Percentiles rank a stretch among this genome's conserved stretches.
phyloP scores from a whole-genome alignment of 148 eudicot species.

The Persicaria tinctoria region DNA sequence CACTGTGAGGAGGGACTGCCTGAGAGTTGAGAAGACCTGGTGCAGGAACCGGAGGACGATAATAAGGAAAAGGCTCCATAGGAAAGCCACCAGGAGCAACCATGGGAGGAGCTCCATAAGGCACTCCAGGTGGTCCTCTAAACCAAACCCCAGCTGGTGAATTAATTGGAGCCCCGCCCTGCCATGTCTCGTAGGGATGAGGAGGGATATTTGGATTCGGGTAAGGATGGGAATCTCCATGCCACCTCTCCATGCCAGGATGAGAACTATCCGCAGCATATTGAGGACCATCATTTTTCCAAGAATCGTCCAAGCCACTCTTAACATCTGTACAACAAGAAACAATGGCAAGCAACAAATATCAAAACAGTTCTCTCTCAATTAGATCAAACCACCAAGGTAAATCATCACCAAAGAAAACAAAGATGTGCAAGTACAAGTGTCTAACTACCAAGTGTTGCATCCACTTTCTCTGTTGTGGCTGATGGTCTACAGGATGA shows the following conservation, averaged over 20 bases:
- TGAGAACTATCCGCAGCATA: slow-evolving; percentile 42
- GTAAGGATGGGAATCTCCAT: slow-evolving; percentile 58
- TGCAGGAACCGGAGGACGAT: slow-evolving; percentile 59
- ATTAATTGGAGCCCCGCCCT: slow-evolving; percentile 61
- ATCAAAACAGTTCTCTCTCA: slow-evolving; percentile 2
- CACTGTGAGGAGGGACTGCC: slow-evolving; percentile 47
- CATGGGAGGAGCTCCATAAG: slow-evolving; percentile 48
- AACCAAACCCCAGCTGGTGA: slow-evolving; percentile 70
- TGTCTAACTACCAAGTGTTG: slow-evolving; percentile 34
- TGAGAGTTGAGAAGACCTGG: slow-evolving; percentile 59
- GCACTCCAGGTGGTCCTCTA: slow-evolving; percentile 76
- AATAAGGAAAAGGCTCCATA: slow-evolving; percentile 80
- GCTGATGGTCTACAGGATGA: slow-evolving; percentile 42
- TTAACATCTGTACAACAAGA: slow-evolving; percentile 28
- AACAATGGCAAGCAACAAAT: slow-evolving; percentile 22
- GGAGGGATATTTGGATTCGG: slow-evolving; percentile 54
- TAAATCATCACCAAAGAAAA: slow-evolving; percentile 8
- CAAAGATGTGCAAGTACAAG: slow-evolving; percentile 7
- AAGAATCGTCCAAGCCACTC: slow-evolving; percentile 31
- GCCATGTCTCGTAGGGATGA: slow-evolving; percentile 80
- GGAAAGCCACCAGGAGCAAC: slow-evolving; percentile 69
- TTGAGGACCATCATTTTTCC: slow-evolving; percentile 53
- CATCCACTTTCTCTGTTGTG: slow-evolving; percentile 27
- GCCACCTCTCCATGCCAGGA: slow-evolving; percentile 67
- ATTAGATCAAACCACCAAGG: not conserved